Evolutionary conservation across 2,329 filamentous ascomycete species (phyloP).

Genomic region (Stromatinia cepivora): DNA sequence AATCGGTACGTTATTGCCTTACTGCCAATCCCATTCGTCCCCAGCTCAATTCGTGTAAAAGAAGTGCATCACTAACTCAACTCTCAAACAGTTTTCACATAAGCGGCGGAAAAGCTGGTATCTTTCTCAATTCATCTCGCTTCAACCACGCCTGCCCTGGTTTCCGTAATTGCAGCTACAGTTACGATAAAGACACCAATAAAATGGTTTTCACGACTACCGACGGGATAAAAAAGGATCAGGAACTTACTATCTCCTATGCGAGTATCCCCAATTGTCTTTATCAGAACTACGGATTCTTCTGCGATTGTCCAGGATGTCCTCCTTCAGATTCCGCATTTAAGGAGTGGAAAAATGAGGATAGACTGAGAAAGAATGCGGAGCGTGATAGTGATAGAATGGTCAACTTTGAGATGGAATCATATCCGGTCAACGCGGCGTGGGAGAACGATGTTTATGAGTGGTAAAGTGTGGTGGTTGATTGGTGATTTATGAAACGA

Average conservation of each 20-base stretch:
- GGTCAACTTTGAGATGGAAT: background rate
- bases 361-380: background rate
- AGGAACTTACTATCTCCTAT: slow-evolving; percentile 56
- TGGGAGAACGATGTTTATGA: slow-evolving; percentile 1
- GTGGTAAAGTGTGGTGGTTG: background rate
- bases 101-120: background rate
- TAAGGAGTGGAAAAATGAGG: slow-evolving; percentile 15
- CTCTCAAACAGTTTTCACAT: slow-evolving; percentile 11
- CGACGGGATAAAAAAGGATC: slow-evolving; percentile 45
- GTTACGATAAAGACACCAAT: slow-evolving; percentile 36
- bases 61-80: background rate
- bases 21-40: background rate
- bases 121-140: slow-evolving; percentile 52
- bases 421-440: background rate
- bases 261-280: slow-evolving; percentile 45
- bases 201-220: slow-evolving; percentile 47
- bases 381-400: background rate
- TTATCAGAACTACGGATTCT: slow-evolving; percentile 52
- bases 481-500: background rate
- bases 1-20: slow-evolving; percentile 35
- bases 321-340: slow-evolving; percentile 13
- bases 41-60: background rate
- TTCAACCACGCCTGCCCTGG: slow-evolving; percentile 60
- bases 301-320: slow-evolving; percentile 53
- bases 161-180: slow-evolving; percentile 48